Base-by-base conservation (phyloP, 2,329 filamentous ascomycete species). In the Amphichorda felina region DNA sequence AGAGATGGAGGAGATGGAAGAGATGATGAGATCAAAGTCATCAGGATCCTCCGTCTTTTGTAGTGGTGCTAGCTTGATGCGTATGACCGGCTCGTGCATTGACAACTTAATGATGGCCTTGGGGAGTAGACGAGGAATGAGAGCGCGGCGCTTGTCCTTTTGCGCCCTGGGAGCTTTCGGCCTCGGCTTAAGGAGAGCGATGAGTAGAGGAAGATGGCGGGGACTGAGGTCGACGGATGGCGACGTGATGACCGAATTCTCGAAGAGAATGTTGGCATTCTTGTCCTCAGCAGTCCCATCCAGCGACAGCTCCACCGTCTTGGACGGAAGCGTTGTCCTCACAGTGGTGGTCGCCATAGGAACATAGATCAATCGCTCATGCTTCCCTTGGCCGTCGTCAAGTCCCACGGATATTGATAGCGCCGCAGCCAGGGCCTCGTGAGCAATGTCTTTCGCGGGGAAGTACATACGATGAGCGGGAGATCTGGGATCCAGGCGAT, bases 391-490 rank as follows among this genome's bases (percentile, higher is more conserved):
- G n/a, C 86, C 85, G 53, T 95, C 87, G 49, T 95, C 88, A 25
- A 98, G 68, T 27, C 87, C 91, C 38, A 96, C 70, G 0, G 89
- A 89, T 38, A 98, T 83, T 1, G 91, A 94, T 28, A 98, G 76
- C 4, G 88, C 91, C 14, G 89, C 91, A 16, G 91, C 72, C 25
- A 98, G 69, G 9, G 88, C 91, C 64, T 98, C 89, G 55, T 98
- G 91, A 10, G 91, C 91, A 49, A 95, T 79, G 52, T 95, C 91
- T 41, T 86, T 81, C 16, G 82, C 77, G 3, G 88, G 84, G 52
- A 98, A 98, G 58, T 98, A 96, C 91, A 96, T 98, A 43, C 91
- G 79, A 65, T 98, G 91, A 0, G 89, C 87, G 1, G 91, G 87
- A 13, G 88, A 94, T 48, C 85, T 89, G 29, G 85, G 81, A 53